phyloP scores from a whole-genome alignment of 2,329 filamentous ascomycete species.

The Fonsecaea erecta region DNA sequence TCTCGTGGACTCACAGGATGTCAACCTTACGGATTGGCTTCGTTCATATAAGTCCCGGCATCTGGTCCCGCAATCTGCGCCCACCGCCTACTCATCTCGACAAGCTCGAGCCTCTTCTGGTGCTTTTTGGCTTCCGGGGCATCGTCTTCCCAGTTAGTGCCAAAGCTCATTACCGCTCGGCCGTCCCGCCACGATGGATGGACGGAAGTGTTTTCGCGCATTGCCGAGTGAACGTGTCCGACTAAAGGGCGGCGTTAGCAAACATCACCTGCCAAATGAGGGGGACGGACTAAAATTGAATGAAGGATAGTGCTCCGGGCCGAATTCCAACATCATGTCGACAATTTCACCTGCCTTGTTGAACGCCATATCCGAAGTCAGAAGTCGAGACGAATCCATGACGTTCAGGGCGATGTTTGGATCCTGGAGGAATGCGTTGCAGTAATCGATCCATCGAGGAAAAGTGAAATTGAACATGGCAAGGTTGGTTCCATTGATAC shows the following conservation, averaged over 20 bases:
- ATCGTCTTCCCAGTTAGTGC: conserved; percentile 40
- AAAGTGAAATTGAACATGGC: conserved; percentile 35
- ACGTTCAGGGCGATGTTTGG: conserved; percentile 43
- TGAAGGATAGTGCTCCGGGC: conserved; percentile 27
- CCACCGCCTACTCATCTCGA: conserved; percentile 39
- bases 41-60: conserved; percentile 40
- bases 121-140: conserved; percentile 38
- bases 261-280: not conserved
- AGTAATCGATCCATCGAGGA: conserved; percentile 41
- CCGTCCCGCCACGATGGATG: conserved; percentile 40
- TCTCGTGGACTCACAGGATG: not conserved
- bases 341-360: conserved; percentile 38
- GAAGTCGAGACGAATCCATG: conserved; percentile 41
- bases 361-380: conserved; percentile 38
- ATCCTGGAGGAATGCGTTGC: conserved; percentile 39
- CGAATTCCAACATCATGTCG: conserved; percentile 39
- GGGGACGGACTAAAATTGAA: conserved; percentile 42
- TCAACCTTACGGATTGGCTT: conserved; percentile 28
- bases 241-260: conserved; percentile 33
- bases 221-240: conserved; percentile 40
- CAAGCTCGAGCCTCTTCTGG: conserved; percentile 34
- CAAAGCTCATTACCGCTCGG: conserved; percentile 39
- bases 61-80: conserved; percentile 39
- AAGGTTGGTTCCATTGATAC: conserved; percentile 35
- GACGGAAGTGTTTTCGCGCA: conserved; percentile 40